Conservation (phyloP, 768 basidiomycete species). For the Kwoniella pini region DNA sequence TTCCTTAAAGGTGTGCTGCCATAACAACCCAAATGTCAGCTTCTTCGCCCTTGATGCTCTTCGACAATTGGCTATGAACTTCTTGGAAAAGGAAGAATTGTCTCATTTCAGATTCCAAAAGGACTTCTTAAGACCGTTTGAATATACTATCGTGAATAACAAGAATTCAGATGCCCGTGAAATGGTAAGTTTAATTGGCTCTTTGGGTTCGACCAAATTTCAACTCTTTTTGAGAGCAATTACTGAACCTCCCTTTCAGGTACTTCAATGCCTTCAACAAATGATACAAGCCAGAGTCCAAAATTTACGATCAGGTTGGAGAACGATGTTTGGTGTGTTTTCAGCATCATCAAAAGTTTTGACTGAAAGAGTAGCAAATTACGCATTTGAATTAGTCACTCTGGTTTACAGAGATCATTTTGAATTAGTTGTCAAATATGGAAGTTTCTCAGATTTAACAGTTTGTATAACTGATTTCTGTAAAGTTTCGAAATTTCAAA, state of each 20-base stretch:
- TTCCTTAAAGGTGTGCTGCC: constrained; percentile 81
- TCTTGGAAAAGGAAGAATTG: constrained; percentile 96
- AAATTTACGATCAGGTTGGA: constrained; percentile 97
- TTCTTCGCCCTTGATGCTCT: constrained; percentile 97
- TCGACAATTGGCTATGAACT: constrained; percentile 95
- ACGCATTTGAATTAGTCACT: constrained; percentile 94
- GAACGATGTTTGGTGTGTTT: constrained; percentile 99
- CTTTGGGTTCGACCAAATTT: no score
- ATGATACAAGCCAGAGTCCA: constrained; percentile 95
- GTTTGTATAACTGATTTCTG: constrained; percentile 99
- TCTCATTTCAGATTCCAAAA: constrained; percentile 99
- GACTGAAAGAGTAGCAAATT: constrained; percentile 89
- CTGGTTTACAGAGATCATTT: constrained; percentile 90
- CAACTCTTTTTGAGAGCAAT: no score
- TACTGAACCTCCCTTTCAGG: constrained; percentile 58
- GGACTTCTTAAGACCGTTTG: constrained; percentile 96
- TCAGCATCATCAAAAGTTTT: constrained; percentile 91
- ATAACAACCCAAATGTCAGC: constrained; percentile 92
- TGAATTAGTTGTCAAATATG: constrained; percentile 82
- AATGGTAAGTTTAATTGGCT: constrained; percentile 64
- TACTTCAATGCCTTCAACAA: constrained; percentile 95
- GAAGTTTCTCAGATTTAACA: constrained; percentile 91
- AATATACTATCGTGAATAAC: constrained; percentile 96
- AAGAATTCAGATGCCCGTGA: constrained; percentile 93
- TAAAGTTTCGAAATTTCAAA: constrained; percentile 99